phyloP scores from a whole-genome alignment of 1,284 basidiomycete species.

The Trichosporon coremiiforme region DNA sequence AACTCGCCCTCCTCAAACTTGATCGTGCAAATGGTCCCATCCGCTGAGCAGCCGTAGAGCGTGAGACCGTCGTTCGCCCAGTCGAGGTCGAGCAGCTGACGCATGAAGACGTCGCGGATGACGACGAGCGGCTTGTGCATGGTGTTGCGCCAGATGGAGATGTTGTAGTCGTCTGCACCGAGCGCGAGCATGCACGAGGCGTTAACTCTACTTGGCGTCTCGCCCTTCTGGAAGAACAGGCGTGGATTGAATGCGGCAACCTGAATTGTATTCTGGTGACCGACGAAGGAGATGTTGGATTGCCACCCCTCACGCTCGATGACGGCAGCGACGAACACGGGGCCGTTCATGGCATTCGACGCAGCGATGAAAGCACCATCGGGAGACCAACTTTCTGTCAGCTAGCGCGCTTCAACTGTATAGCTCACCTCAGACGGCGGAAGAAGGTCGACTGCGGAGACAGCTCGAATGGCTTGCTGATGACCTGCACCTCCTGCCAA shows the following conservation, averaged over 20 bases:
- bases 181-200: slow-evolving; percentile 70
- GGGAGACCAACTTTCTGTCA: slow-evolving; percentile 80
- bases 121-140: slow-evolving; percentile 86
- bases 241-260: slow-evolving; percentile 93
- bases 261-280: slow-evolving; percentile 97
- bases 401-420: neutral
- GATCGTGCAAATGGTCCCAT: slow-evolving; percentile 89
- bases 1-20: slow-evolving; percentile 77
- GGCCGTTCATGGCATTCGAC: slow-evolving; percentile 96
- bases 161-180: slow-evolving; percentile 75
- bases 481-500: slow-evolving; percentile 81
- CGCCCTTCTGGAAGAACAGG: slow-evolving; percentile 74
- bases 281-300: slow-evolving; percentile 88
- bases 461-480: slow-evolving; percentile 86
- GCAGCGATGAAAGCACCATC: slow-evolving; percentile 97
- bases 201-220: slow-evolving; percentile 37
- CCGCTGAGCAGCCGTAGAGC: slow-evolving; percentile 92
- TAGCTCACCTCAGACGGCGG: slow-evolving; percentile 74
- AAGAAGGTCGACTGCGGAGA: slow-evolving; percentile 97
- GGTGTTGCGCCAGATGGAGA: slow-evolving; percentile 93
- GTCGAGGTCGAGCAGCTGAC: slow-evolving; percentile 91
- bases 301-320: slow-evolving; percentile 85
- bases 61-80: slow-evolving; percentile 93
- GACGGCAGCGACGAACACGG: slow-evolving; percentile 95
- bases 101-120: slow-evolving; percentile 87